These are phyloP conservation scores for Besnoitia besnoiti DNA, from an alignment of 169 alveolate species.

Conservation along the genomic window DNA sequence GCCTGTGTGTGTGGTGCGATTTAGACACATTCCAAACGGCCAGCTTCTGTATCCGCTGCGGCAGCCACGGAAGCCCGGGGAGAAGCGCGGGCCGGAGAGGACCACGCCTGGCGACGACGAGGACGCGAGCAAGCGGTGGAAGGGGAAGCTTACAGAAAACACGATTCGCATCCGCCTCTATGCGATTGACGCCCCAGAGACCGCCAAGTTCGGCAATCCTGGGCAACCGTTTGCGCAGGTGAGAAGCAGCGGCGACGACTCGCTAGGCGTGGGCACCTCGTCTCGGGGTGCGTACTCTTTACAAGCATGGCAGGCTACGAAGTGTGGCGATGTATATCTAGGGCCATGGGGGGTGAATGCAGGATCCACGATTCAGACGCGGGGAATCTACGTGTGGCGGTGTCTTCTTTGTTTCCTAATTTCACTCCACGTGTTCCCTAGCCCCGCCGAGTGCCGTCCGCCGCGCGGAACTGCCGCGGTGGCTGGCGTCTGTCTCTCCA, in stretches of 20 bases:
- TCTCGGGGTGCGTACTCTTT: no score
- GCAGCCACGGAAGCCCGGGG: not conserved
- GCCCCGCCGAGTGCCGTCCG: not conserved
- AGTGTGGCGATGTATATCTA: no score
- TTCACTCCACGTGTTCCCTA: not conserved
- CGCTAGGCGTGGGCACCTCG: no score
- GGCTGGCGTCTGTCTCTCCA: no score
- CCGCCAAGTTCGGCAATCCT: conserved; percentile 53
- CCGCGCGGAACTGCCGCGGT: not conserved
- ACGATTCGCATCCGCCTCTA: conserved; percentile 54
- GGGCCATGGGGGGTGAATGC: no score
- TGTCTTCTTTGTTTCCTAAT: not conserved
- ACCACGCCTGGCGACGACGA: not conserved
- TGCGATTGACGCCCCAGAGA: conserved; percentile 60
- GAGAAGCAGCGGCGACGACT: no score
- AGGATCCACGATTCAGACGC: not conserved
- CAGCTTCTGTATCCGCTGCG: conserved; percentile 40
- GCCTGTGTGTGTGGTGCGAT: no score
- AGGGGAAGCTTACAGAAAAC: conserved; percentile 35
- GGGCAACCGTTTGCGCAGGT: conserved; percentile 62
- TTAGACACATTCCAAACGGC: conserved; percentile 56
- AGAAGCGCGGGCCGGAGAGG: not conserved
- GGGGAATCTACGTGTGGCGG: not conserved
- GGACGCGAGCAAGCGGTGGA: not conserved
- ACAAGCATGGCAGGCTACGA: no score